These are phyloP conservation scores for Phaseolus lunatus DNA, from an alignment of 306 rosid genomes.

Conservation along the genomic window DNA sequence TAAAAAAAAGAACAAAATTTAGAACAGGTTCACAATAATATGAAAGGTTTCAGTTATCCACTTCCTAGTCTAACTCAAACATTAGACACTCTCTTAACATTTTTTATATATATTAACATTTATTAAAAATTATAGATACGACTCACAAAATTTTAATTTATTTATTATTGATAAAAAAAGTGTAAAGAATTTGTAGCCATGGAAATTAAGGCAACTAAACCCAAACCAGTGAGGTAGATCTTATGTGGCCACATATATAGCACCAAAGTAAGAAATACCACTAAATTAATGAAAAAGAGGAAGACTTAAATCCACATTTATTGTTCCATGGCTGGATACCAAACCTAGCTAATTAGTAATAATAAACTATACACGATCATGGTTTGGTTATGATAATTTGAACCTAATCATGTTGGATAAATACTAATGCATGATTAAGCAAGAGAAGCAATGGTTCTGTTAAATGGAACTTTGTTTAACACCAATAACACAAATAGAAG, in stretches of 20 bases:
- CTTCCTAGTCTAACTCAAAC: neutral
- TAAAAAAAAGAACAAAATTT: neutral
- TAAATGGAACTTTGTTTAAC: conserved; percentile 39
- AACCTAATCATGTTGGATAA: conserved; percentile 35
- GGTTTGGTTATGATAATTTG: conserved; percentile 39
- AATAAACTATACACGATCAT: neutral
- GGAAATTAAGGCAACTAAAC: conserved; percentile 34
- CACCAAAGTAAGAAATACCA: conserved; percentile 47
- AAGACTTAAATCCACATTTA: conserved; percentile 32
- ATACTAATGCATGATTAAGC: conserved; percentile 30
- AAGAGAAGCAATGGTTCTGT: conserved; percentile 26
- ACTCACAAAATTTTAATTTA: too few relatives aligned
- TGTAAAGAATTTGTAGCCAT: neutral
- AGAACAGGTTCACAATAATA: neutral
- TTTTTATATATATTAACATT: too few relatives aligned
- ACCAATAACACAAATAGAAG: conserved; percentile 40
- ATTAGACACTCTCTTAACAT: neutral
- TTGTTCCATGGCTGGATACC: conserved; percentile 32
- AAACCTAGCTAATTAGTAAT: conserved; percentile 38
- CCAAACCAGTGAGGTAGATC: conserved; percentile 43
- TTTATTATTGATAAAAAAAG: too few relatives aligned
- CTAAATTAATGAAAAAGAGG: neutral
- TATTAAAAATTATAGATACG: too few relatives aligned
- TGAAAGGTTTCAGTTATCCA: neutral
- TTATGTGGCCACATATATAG: conserved; percentile 43